Conservation (phyloP, 2,329 filamentous ascomycete genomes). For the Xylariaceae sp. region DNA sequence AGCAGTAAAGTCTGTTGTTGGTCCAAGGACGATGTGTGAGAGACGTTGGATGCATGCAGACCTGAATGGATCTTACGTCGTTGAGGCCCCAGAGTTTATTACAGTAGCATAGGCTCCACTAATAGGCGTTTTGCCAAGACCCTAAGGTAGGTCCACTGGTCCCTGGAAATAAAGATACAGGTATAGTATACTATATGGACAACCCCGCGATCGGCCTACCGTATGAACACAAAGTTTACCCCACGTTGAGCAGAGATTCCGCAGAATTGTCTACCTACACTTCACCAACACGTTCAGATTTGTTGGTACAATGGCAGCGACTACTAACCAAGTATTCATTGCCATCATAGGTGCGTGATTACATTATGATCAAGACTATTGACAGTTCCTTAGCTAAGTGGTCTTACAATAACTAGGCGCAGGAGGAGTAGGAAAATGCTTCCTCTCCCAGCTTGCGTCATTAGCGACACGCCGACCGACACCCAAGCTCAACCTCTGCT, state of each 20-base stretch:
- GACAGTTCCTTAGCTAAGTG: slow-evolving; percentile 12
- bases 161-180: slow-evolving; percentile 3
- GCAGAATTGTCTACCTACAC: slow-evolving; percentile 2
- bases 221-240: slow-evolving; percentile 23
- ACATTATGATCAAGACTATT: not conserved
- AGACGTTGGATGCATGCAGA: too few species aligned
- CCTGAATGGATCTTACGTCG: too few species aligned
- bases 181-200: slow-evolving; percentile 11
- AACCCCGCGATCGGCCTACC: slow-evolving; percentile 41
- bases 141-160: slow-evolving; percentile 17
- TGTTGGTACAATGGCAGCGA: slow-evolving; percentile 33
- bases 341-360: slow-evolving; percentile 52
- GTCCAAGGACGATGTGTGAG: too few species aligned
- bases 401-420: slow-evolving; percentile 65
- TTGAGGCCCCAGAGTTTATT: too few species aligned
- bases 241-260: slow-evolving; percentile 22
- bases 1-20: too few species aligned
- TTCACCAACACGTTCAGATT: slow-evolving; percentile 41
- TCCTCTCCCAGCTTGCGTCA: slow-evolving; percentile 79
- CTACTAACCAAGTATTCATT: slow-evolving; percentile 56
- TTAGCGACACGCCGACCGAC: slow-evolving; percentile 70
- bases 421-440: slow-evolving; percentile 91
- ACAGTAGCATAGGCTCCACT: too few species aligned
- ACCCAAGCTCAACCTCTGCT: slow-evolving; percentile 77
- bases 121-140: not conserved